Percentiles rank a stretch among this genome's conserved stretches.
Evolutionary conservation across 75 land plant genomes (phyloP).

Genomic region (Picea sitchensis): DNA sequence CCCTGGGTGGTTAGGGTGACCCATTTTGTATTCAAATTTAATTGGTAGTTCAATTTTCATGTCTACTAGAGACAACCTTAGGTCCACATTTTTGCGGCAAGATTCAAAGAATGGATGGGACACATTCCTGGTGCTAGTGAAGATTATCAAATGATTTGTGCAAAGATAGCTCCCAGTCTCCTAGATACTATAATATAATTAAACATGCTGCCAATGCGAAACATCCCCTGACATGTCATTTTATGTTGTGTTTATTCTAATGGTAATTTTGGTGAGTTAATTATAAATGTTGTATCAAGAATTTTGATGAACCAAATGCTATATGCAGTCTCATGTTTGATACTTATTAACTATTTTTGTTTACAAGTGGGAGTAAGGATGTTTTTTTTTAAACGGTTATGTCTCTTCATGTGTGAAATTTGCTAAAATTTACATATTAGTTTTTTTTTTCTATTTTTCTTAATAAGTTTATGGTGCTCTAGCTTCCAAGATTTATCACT

Average conservation of each 20-base stretch:
- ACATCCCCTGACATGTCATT: constrained; percentile 45
- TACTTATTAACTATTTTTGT: too few relatives aligned
- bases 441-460: too few relatives aligned
- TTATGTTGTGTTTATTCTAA: background rate
- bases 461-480: too few relatives aligned
- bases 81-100: constrained; percentile 87
- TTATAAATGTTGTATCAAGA: background rate
- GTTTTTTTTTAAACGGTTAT: too few relatives aligned
- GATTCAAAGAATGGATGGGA: constrained; percentile 75
- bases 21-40: background rate
- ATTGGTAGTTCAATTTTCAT: background rate
- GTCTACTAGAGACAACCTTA: constrained; percentile 80
- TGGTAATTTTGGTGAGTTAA: constrained; percentile 13
- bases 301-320: background rate
- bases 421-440: too few relatives aligned
- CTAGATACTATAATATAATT: constrained; percentile 68
- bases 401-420: too few relatives aligned
- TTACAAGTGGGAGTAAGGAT: too few relatives aligned
- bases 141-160: constrained; percentile 63
- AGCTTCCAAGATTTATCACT: too few relatives aligned
- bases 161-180: constrained; percentile 78
- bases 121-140: constrained; percentile 74
- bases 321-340: background rate
- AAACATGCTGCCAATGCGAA: constrained; percentile 97
- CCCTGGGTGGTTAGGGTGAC: too few relatives aligned